Evolutionary conservation across 2,329 filamentous ascomycete genomes (phyloP), one percentile per base, ranked within the genome.

Genomic region (Sporothrix schenckii): DNA sequence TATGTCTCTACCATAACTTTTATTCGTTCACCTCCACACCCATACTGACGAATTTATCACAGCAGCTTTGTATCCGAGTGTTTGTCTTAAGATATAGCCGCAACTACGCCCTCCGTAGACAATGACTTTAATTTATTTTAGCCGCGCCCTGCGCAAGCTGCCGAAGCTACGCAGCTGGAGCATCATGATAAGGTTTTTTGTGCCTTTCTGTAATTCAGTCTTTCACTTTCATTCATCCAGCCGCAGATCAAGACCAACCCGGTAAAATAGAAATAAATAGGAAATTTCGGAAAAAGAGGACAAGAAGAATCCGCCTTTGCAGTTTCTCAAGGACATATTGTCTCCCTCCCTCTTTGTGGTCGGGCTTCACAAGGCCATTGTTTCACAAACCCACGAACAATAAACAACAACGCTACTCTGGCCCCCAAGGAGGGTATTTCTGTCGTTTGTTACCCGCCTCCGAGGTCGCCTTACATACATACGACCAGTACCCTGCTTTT

Each of bases 1-100:
- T 53, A 53, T 44, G 34, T 44, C 10, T 41, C 19, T 41, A 30
- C 3, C 41, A n/a, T 39, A 5, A 9, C 21, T 60, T 60, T 21
- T 61, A 24, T 44, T 44, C 39, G 56, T 41, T 24, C n/a, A 44
- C 11, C 34, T 61, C 34, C 56, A 61, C 56, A 44, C 56, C 56
- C 34, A 61, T 39, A 21, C n/a, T 13, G 4, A 61, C 56, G 6
- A 14, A 41, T 41, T 61, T n/a, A 44, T 21, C 34, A 44, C 24
- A 14, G 56, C 14, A n/a, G 44, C 34, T 21, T 61, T 61, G 56
- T 61, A 61, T 44, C 56, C 21, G 21, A 61, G n/a, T 3, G 24
- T 24, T 34, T 34, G 7, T 34, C 34, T 9, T 5, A 34, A 34
- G 7, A 1, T 9, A 34, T 6, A 34, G 34, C 34, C 34, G 34